Evolutionary conservation across 2,329 filamentous ascomycete genomes (phyloP), one percentile per base, ranked within the genome.

Genomic region (Apiospora koreana): DNA sequence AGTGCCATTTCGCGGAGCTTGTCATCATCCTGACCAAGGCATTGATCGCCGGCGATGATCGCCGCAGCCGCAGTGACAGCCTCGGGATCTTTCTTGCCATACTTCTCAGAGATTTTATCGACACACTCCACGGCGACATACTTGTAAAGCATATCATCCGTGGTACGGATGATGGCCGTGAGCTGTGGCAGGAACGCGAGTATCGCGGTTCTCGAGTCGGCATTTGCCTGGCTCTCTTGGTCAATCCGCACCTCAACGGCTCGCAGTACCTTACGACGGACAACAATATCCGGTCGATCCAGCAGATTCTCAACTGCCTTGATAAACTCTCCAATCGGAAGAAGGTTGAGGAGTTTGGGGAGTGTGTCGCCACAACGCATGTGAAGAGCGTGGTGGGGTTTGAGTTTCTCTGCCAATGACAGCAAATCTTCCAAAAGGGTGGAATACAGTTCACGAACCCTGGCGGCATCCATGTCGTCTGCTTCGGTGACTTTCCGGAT

Each of bases 91-190:
- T 95, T 97, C 85, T 96, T 97, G 74, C 96, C 97, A 79, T 97
- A 98, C 80, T 95, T 95, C 81, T 98, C 95, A 2, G 93, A 89
- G 73, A 99, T 97, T 80, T 94, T 93, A 82, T 98, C 95, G 62
- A 98, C 92, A 76, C 95, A 98, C 45, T 91, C 91, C 72, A 99
- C 91, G 1, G 95, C 93, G 14, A 93, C 94, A 76, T 94, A 92
- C 81, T 95, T 94, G 79, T 96, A 92, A 38, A 90, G 86, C 68
- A 92, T 88, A 74, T 96, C 91, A 42, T 87, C 84, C 8, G 93
- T 92, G 67, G 92, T 88, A 69, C 91, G 86, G 71, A 99, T 89
- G 64, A 97, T 93, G 25, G 88, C 86, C 23, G 93, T 93, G 72
- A 97, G 86, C 74, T 92, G 92, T 14, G 93, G 91, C 74, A 97